Evolutionary conservation across 768 basidiomycete genomes (phyloP), one percentile per base, ranked within the genome.

Genomic region (Hortiboletus flavorubellus): DNA sequence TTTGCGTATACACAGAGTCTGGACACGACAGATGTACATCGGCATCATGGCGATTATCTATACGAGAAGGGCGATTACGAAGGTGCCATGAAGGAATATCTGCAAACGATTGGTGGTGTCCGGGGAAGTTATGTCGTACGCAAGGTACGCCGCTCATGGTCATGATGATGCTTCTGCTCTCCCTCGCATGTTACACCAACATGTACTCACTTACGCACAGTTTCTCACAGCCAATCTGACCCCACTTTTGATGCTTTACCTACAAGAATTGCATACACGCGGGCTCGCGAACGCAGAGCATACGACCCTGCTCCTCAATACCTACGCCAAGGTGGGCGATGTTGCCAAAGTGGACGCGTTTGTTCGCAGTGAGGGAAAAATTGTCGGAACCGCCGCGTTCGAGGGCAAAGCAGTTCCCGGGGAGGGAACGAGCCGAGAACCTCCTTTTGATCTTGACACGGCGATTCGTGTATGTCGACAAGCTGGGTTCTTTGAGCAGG

Each of bases 221-320:
- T 98, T 94, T 73, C 84, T 99, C 37, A 97, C 97, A 60, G 93
- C 96, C 0, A 97, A 98, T 66, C 80, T 95, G 2, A 97, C 98
- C 52, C 89, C 94, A 59, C 93, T 95, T 67, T 87, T 99, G 49
- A 94, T 91, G 31, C 91, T 91, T 2, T 99, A 98, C 70, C 80
- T 99, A 0, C 95, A 98, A 80, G 95, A 96, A 68, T 77, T 99
- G 0, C 97, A 99, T 67, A 80, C 90, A 2, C 78, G 87, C 1
- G 89, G 91, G 0, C 83, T 96, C 7, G 96, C 97, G 30, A 98
- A 96, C 64, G 85, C 93, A 0, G 95, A 98, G 64, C 96, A 98
- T 66, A 99, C 97, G 0, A 98, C 97, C 0, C 84, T 99, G 8
- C 81, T 99, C 4, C 83, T 99, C 26, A 98, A 98, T 68, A 94